phyloP scores from a whole-genome alignment of 148 eudicot genomes.

The Chenopodium berlandieri region DNA sequence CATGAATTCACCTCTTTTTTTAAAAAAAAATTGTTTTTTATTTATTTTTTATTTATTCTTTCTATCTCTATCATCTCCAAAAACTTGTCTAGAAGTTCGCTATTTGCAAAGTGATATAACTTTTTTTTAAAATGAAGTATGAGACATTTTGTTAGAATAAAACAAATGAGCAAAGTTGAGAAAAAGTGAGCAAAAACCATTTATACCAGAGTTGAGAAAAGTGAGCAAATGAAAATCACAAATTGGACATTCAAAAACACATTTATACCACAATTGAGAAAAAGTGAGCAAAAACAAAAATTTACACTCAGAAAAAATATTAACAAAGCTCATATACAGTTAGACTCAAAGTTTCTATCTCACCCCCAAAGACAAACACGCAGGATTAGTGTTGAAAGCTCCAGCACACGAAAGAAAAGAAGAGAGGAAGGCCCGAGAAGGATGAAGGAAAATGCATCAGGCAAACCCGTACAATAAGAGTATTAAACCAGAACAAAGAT shows the following conservation, averaged over 20 bases:
- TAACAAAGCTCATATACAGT: constrained; percentile 17
- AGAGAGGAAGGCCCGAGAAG: neutral
- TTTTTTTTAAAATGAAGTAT: no score
- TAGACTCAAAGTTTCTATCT: neutral
- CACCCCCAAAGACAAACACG: neutral
- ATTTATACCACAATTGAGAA: neutral
- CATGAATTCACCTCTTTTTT: no score
- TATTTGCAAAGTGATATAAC: no score
- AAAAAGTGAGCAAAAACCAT: no score
- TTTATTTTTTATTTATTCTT: no score
- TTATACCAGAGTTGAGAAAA: neutral
- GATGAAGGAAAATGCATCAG: neutral
- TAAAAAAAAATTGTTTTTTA: no score
- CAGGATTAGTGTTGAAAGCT: neutral
- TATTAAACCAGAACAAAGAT: neutral
- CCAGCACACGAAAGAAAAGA: constrained; percentile 9
- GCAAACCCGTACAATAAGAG: neutral
- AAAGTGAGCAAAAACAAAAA: neutral
- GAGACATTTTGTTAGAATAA: no score
- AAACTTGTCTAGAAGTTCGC: no score
- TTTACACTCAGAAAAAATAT: neutral
- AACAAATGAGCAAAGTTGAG: no score
- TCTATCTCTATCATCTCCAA: no score
- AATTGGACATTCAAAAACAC: neutral
- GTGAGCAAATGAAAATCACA: neutral